phyloP scores from a whole-genome alignment of 345 rosid species.

The Linum tenue region DNA sequence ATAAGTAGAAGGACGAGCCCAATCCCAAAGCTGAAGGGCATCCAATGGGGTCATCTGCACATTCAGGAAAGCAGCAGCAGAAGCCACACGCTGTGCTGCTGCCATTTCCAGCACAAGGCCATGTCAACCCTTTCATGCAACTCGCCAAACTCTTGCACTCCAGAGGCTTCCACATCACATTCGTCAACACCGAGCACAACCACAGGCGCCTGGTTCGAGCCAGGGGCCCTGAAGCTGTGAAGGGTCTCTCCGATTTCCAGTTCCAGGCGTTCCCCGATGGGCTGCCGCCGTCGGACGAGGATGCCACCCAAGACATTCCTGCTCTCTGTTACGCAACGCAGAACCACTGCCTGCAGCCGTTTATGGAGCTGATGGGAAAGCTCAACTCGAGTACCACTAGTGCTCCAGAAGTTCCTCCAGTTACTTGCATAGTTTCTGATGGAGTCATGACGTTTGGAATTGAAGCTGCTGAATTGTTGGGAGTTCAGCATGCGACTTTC shows the following conservation, averaged over 20 bases:
- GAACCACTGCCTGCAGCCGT: conserved; percentile 26
- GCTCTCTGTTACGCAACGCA: conserved; percentile 7
- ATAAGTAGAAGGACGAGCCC: not conserved
- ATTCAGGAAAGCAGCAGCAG: not conserved
- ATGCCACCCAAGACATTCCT: conserved; percentile 21
- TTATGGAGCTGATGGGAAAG: conserved; percentile 18
- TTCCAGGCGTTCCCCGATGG: conserved; percentile 26
- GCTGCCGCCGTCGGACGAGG: conserved; percentile 16
- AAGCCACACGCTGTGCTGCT: conserved; percentile 19
- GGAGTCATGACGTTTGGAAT: conserved; percentile 16
- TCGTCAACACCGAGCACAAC: conserved; percentile 32
- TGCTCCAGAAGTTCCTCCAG: conserved; percentile 8
- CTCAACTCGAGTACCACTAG: conserved; percentile 12
- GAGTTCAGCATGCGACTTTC: conserved; percentile 22
- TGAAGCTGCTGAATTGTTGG: conserved; percentile 19
- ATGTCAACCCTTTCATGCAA: conserved; percentile 27
- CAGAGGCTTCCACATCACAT: conserved; percentile 33
- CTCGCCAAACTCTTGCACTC: conserved; percentile 26
- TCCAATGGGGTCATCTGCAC: no score
- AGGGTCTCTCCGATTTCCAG: conserved; percentile 24
- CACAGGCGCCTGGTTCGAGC: conserved; percentile 23
- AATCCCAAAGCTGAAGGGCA: not conserved
- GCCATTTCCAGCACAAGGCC: conserved; percentile 33
- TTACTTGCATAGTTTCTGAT: conserved; percentile 7
- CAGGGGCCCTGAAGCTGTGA: conserved; percentile 16